Evolutionary conservation across 345 rosid genomes (phyloP).

Genomic region (Excoecaria agallocha): DNA sequence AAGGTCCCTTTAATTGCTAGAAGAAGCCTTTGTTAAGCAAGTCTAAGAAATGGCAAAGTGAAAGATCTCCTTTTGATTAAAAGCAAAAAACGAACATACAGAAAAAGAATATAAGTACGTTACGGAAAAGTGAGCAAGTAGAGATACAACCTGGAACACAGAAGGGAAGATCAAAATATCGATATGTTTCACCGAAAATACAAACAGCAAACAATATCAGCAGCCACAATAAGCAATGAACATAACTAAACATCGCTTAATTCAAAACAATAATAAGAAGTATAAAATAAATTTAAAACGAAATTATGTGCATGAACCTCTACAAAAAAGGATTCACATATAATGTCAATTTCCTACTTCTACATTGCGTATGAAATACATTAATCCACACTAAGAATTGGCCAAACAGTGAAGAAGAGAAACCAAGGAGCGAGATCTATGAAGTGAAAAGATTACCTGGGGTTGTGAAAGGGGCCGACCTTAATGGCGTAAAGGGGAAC

Average conservation of each 20-base stretch:
- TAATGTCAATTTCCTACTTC: no score
- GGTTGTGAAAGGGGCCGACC: constrained; percentile 82
- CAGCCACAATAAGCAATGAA: not conserved
- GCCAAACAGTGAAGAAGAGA: not conserved
- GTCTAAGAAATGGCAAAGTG: not conserved
- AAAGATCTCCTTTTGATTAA: not conserved
- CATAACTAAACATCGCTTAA: not conserved
- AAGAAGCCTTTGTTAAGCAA: not conserved
- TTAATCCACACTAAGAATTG: not conserved
- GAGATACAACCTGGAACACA: constrained; percentile 16
- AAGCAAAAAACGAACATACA: not conserved
- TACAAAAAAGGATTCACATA: not conserved
- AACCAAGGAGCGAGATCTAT: not conserved
- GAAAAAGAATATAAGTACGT: not conserved
- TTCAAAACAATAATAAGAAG: not conserved
- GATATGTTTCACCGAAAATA: constrained; percentile 21
- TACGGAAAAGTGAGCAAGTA: not conserved
- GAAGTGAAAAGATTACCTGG: constrained; percentile 44
- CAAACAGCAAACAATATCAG: not conserved
- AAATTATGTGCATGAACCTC: not conserved
- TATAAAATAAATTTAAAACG: not conserved
- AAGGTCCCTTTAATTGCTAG: not conserved
- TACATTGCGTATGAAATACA: no score
- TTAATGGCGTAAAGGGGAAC: constrained; percentile 82
- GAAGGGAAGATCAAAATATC: constrained; percentile 19